These are phyloP conservation scores for Tetradesmus obliquus DNA, from an alignment of 139 green algal species.

Conservation along the genomic window DNA sequence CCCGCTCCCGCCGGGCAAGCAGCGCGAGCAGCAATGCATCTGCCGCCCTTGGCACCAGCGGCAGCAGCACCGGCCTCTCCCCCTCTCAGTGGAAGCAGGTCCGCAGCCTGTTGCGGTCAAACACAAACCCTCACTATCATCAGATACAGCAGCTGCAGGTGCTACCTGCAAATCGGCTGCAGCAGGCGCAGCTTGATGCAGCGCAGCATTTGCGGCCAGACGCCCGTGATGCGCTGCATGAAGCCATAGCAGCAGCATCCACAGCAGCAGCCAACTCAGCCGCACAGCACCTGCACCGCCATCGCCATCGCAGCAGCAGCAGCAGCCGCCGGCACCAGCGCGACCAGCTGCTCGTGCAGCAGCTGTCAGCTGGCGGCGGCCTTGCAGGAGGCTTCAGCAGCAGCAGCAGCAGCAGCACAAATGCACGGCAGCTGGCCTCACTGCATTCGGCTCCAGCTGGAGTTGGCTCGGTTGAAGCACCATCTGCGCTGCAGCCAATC, in stretches of 20 bases:
- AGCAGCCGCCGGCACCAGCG: neutral
- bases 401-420: neutral
- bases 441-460: neutral
- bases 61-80: conserved; percentile 6
- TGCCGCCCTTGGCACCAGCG: neutral
- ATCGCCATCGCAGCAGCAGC: neutral
- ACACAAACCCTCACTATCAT: conserved; percentile 14
- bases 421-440: neutral
- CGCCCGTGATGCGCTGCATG: neutral
- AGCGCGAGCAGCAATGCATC: neutral
- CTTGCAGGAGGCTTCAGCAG: neutral
- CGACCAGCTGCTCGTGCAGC: neutral
- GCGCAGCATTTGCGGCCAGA: neutral
- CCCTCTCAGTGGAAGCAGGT: conserved; percentile 29
- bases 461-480: neutral
- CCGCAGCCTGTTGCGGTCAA: neutral
- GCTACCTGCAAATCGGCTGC: neutral
- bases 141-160: conserved; percentile 32
- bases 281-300: neutral
- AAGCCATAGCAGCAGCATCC: neutral
- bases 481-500: neutral
- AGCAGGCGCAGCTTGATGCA: neutral
- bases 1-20: neutral
- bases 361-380: neutral
- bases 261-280: neutral